Conservation (phyloP, 257 asterid genomes). For the Sherardia arvensis region DNA sequence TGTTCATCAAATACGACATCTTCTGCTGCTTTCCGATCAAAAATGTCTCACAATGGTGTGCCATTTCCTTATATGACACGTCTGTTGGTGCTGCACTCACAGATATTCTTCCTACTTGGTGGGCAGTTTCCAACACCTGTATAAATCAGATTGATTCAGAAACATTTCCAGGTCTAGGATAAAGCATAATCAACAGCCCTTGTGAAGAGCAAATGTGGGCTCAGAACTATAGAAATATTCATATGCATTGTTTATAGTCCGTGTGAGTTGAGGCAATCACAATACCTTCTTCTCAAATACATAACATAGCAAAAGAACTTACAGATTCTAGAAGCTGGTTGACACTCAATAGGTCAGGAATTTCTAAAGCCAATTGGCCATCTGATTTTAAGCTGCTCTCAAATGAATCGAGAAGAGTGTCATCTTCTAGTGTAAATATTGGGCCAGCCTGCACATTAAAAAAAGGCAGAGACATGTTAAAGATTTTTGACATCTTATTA, state of each 20-base stretch:
- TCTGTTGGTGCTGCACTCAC: constrained; percentile 48
- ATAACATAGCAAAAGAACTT: constrained; percentile 25
- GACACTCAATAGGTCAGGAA: constrained; percentile 64
- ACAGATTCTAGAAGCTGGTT: constrained; percentile 93
- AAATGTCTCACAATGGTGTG: constrained; percentile 62
- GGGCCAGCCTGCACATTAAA: constrained; percentile 40
- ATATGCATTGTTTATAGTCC: background rate
- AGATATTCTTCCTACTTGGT: constrained; percentile 65
- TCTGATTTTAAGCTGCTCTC: constrained; percentile 29
- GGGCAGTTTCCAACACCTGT: constrained; percentile 78
- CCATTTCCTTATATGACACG: constrained; percentile 69
- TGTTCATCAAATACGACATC: constrained; percentile 54
- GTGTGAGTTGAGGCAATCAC: background rate
- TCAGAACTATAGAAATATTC: background rate
- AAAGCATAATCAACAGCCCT: background rate
- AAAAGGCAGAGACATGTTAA: constrained; percentile 13
- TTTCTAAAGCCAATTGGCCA: constrained; percentile 35
- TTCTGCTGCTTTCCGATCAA: constrained; percentile 73
- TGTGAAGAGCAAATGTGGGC: background rate
- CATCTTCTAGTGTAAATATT: constrained; percentile 17
- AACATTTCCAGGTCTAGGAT: background rate
- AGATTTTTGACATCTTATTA: constrained; percentile 2
- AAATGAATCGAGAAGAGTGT: constrained; percentile 30
- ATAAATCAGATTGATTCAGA: background rate
- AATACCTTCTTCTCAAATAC: background rate